A percentile compares a stretch with the other conserved stretches of the same genome.
Conservation (phyloP, 768 basidiomycete species). For the Suillus variegatus region DNA sequence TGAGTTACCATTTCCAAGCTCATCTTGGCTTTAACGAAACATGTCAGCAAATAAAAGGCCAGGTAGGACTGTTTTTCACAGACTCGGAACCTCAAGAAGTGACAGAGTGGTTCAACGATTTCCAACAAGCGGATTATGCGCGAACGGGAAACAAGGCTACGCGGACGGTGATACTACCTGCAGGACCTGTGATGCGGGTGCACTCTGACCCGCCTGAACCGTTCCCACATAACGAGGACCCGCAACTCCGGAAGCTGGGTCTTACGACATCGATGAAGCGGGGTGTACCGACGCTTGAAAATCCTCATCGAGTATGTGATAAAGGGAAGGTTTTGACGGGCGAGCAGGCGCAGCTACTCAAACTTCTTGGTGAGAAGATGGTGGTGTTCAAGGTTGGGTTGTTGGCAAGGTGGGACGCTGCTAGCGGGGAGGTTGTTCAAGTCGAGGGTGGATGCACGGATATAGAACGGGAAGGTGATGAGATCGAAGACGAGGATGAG, state of each 20-base stretch:
- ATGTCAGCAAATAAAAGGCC: slow-evolving; percentile 86
- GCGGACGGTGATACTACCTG: slow-evolving; percentile 73
- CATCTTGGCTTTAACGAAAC: slow-evolving; percentile 3
- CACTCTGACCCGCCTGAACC: slow-evolving; percentile 82
- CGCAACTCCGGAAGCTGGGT: slow-evolving; percentile 91
- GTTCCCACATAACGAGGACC: slow-evolving; percentile 97
- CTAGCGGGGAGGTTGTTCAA: slow-evolving; percentile 62
- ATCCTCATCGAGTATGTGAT: slow-evolving; percentile 82
- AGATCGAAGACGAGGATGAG: slow-evolving; percentile 41
- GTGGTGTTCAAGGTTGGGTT: slow-evolving; percentile 79
- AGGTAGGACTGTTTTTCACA: slow-evolving; percentile 92
- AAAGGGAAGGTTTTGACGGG: slow-evolving; percentile 75
- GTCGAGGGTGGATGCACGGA: slow-evolving; percentile 45
- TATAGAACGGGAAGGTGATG: slow-evolving; percentile 34
- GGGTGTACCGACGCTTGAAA: slow-evolving; percentile 84
- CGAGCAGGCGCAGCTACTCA: slow-evolving; percentile 92
- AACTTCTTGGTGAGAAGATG: slow-evolving; percentile 89
- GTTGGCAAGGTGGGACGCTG: slow-evolving; percentile 71
- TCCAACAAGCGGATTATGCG: slow-evolving; percentile 88
- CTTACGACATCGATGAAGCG: slow-evolving; percentile 80
- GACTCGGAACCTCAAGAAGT: slow-evolving; percentile 89
- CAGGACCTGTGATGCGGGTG: slow-evolving; percentile 81
- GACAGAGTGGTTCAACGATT: slow-evolving; percentile 91
- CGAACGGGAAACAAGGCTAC: slow-evolving; percentile 82
- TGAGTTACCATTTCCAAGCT: slow-evolving; percentile 32